Base-by-base conservation (phyloP, 768 basidiomycete species). In the Calocera viscosa region DNA sequence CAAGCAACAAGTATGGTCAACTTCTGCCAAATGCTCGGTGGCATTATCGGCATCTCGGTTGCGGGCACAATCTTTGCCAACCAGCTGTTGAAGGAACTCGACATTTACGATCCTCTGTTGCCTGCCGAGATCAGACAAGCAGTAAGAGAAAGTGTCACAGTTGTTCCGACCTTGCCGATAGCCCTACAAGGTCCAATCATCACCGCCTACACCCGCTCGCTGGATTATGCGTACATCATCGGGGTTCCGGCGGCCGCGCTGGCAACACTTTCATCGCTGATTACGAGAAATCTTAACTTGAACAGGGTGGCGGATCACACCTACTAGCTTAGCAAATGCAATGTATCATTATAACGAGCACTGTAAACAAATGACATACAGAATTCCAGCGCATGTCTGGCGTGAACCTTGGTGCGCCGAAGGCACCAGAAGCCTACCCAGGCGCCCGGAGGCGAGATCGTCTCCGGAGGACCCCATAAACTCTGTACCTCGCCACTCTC, bases 201-300 rank as follows among this genome's bases (percentile, higher is more conserved):
- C 33, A 2, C 12, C 1, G 73, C 73, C 12, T 69, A 72, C 63
- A 69, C 70, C 47, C 67, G 68, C 41, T n/a, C 49, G 0, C 64
- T 70, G 22, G 65, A 69, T 49, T 49, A 71, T 63, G 76, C 76
- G n/a, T 78, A 73, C 67, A 72, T 78, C 49, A 75, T 78, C 64
- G 76, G 72, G n/a, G 72, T 77, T 1, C 76, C 76, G 0, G 71
- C 70, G 64, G 75, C 70, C 11, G 64, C 72, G 41, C 40, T 76
- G 24, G 75, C 69, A 16, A 60, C 75, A 32, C 0, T 68, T n/a
- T 68, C 71, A 1, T 73, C 73, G 2, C 64, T 76, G 32, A 49
- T 74, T 26, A 72, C 77, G 68, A 72, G 72, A 68, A 76, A 77
- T 71, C 64, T 68, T 63, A 72, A 72, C 69, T 73, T 75, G 65